Conservation (phyloP, 495 filamentous ascomycete species). For the Aspergillus leporis region DNA sequence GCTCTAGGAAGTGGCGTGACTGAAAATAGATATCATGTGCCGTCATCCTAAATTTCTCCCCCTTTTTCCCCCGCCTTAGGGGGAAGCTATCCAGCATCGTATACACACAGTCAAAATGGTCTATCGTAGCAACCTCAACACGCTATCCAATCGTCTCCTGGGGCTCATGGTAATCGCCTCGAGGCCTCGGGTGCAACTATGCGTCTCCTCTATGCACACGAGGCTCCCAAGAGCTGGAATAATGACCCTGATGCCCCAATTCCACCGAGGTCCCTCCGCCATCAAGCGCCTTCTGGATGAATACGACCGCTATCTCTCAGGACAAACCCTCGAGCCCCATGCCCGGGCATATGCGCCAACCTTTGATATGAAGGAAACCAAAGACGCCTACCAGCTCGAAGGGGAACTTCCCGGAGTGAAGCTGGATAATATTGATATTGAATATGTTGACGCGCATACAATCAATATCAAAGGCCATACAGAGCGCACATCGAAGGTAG, state of each 20-base stretch:
- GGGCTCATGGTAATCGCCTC: background rate
- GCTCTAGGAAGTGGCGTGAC: background rate
- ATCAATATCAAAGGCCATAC: constrained; percentile 66
- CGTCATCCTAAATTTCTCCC: too few relatives aligned
- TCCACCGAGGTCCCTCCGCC: constrained; percentile 22
- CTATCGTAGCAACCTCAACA: background rate
- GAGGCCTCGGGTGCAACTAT: background rate
- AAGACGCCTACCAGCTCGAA: constrained; percentile 70
- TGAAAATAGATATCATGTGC: background rate
- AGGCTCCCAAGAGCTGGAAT: background rate
- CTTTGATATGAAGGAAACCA: constrained; percentile 74
- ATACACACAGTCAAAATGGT: background rate
- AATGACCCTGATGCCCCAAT: background rate
- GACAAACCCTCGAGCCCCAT: constrained; percentile 8
- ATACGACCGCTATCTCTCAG: constrained; percentile 26
- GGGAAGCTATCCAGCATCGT: background rate
- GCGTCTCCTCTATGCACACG: background rate
- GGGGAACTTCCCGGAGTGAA: constrained; percentile 81
- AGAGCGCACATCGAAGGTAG: constrained; percentile 13
- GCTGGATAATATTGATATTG: constrained; percentile 71
- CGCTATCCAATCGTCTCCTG: background rate
- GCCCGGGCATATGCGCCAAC: constrained; percentile 59
- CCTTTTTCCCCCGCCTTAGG: too few relatives aligned
- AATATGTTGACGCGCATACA: constrained; percentile 75
- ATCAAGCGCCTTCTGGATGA: constrained; percentile 37